Conservation (phyloP, 495 filamentous ascomycete genomes). For the Penicillium antarcticum region DNA sequence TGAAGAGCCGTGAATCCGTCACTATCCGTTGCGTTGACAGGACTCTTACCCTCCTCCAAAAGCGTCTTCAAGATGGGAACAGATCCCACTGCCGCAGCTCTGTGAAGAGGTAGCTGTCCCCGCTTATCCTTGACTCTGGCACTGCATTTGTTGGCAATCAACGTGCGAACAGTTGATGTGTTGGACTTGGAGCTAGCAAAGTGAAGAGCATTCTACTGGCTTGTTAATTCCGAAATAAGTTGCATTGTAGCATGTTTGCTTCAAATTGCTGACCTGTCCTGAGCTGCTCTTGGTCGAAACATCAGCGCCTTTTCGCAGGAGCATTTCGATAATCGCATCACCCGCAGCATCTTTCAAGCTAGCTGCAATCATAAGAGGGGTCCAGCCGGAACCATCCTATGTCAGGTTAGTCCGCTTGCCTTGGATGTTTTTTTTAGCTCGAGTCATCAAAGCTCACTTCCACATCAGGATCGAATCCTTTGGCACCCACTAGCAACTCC, state of each 20-base stretch:
- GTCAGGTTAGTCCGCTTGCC: background rate
- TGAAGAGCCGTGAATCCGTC: conserved; percentile 86
- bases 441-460: conserved; percentile 46
- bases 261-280: conserved; percentile 48
- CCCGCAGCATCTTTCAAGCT: conserved; percentile 65
- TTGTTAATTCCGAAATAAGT: background rate
- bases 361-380: conserved; percentile 88
- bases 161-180: conserved; percentile 72
- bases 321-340: conserved; percentile 58
- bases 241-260: background rate
- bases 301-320: conserved; percentile 79
- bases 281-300: conserved; percentile 71
- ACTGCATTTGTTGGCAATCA: conserved; percentile 75
- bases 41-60: conserved; percentile 69
- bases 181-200: conserved; percentile 89
- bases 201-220: conserved; percentile 71
- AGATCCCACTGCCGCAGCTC: conserved; percentile 86
- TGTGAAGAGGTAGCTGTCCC: conserved; percentile 82
- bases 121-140: conserved; percentile 80
- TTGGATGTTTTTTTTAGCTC: background rate
- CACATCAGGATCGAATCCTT: conserved; percentile 83
- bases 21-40: conserved; percentile 81
- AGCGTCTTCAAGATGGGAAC: conserved; percentile 80
- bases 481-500: conserved; percentile 60
- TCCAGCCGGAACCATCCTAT: conserved; percentile 89